Conservation (phyloP, 2,329 filamentous ascomycete species). For the Aspergillus puulaauensis region DNA sequence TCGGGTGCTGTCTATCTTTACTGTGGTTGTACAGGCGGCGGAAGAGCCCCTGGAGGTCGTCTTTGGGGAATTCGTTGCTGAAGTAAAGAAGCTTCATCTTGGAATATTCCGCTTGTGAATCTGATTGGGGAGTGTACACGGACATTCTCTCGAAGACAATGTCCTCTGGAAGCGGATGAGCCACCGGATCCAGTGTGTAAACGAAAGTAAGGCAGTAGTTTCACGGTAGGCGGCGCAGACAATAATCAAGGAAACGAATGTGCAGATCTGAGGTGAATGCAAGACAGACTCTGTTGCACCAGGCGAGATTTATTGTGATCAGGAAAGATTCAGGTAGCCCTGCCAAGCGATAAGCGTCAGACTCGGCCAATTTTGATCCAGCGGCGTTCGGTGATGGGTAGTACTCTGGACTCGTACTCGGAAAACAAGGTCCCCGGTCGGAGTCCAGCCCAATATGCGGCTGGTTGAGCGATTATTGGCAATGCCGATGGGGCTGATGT, state of each 20-base stretch:
- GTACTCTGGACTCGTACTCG: conserved; percentile 7
- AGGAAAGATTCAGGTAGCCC: not conserved
- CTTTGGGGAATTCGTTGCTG: conserved; percentile 50
- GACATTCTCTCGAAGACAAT: conserved; percentile 1
- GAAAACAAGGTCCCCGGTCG: conserved; percentile 2
- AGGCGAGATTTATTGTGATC: conserved; percentile 5
- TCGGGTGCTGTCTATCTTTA: conserved; percentile 37
- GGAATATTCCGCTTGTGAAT: not conserved
- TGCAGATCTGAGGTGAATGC: not conserved
- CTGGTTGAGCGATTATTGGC: not conserved
- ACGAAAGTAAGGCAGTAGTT: not conserved
- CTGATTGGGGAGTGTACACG: conserved; percentile 7
- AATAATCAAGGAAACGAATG: not conserved
- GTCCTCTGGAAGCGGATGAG: not conserved
- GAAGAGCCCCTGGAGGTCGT: conserved; percentile 43
- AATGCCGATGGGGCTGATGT: conserved; percentile 3
- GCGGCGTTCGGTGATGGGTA: conserved; percentile 5
- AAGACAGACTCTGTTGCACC: not conserved
- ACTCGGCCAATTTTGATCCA: conserved; percentile 1
- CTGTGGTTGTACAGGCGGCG: conserved; percentile 42
- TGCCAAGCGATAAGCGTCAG: conserved; percentile 1
- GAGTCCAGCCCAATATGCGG: conserved; percentile 1
- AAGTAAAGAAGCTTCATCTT: conserved; percentile 42
- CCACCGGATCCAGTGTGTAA: not conserved
- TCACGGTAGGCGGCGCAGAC: not conserved